Evolutionary conservation across 306 rosid species (phyloP).

Genomic region (Casuarina equisetifolia): DNA sequence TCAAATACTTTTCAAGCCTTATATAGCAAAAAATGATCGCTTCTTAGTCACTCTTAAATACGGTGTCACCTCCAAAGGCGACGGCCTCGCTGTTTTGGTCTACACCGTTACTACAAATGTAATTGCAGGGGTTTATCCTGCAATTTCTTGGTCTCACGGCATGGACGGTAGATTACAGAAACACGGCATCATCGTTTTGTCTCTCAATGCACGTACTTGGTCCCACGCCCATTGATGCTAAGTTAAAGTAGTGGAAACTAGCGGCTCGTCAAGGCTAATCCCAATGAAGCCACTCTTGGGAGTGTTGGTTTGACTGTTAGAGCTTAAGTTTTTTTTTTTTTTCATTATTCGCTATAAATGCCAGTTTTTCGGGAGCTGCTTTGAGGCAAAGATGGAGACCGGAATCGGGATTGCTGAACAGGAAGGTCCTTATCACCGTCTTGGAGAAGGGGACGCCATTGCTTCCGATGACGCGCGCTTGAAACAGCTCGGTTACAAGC

Average conservation of each 20-base stretch:
- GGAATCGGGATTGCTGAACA: neutral
- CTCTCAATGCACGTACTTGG: neutral
- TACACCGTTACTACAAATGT: too few species aligned
- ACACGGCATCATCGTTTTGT: too few species aligned
- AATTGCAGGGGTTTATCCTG: too few species aligned
- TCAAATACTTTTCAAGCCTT: too few species aligned
- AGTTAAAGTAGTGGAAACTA: neutral
- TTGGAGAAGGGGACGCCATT: constrained; percentile 20
- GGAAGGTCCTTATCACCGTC: constrained; percentile 18
- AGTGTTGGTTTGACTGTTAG: neutral
- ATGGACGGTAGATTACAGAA: too few species aligned
- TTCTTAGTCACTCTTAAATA: too few species aligned
- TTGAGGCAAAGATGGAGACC: neutral
- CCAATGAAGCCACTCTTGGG: neutral
- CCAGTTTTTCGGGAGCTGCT: neutral
- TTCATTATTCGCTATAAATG: neutral
- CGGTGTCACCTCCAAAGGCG: too few species aligned
- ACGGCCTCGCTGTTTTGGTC: too few species aligned
- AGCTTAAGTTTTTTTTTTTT: neutral
- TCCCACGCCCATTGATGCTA: neutral
- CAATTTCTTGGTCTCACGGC: too few species aligned
- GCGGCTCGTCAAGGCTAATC: neutral
- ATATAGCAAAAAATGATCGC: too few species aligned
- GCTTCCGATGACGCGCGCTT: constrained; percentile 31
- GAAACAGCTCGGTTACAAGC: constrained; percentile 50